Base-by-base conservation (phyloP, 129 eudicot species). In the Chrysanthemum seticuspe region DNA sequence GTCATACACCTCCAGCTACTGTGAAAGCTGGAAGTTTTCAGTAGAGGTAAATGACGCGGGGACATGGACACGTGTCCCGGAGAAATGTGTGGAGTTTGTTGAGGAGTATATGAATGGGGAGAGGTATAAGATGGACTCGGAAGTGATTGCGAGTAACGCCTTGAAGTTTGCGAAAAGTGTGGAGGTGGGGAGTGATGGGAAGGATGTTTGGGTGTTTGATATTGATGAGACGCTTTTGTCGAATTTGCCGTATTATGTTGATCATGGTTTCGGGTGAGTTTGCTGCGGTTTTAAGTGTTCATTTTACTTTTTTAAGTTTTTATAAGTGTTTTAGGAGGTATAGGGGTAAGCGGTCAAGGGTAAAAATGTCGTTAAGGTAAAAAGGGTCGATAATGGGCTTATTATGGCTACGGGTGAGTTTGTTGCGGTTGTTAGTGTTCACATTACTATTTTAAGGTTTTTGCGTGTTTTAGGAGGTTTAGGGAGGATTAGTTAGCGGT, bases 211-310 rank as follows among this genome's bases (percentile, higher is more conserved):
- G 98, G 75, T 92, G 19, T 92, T 92, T 55, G 98, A 89, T 78
- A 83, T 92, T 51, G 98, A 92, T 15, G 98, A 92, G 82, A 92
- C 98, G 12, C 66, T 92, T 85, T 83, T 92, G 11, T 83, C 96
- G n/a, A 86, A 85, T 80, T 53, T 89, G 68, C 96, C 96, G 1
- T 87, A 84, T 74, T 92, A 85, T 18, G 83, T 62, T 23, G 34
- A 9, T 44, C 85, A 85, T 44, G 94, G 86, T 18, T 92, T 13
- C 66, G 97, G 96, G 96, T 87, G 40, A 80, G 73, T 16, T 54
- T 25, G 63, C 27, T 71, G 70, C 74, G 48, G 59, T 58, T 59
- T 16, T 67, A 10, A 31, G 34, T 52, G 45, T 72, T 45, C 6
- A 4, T 45, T 51, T 65, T 36, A 27, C 34, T 58, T 21, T 8